Conservation (phyloP, 495 filamentous ascomycete genomes). For the Aspergillus mulundensis region DNA sequence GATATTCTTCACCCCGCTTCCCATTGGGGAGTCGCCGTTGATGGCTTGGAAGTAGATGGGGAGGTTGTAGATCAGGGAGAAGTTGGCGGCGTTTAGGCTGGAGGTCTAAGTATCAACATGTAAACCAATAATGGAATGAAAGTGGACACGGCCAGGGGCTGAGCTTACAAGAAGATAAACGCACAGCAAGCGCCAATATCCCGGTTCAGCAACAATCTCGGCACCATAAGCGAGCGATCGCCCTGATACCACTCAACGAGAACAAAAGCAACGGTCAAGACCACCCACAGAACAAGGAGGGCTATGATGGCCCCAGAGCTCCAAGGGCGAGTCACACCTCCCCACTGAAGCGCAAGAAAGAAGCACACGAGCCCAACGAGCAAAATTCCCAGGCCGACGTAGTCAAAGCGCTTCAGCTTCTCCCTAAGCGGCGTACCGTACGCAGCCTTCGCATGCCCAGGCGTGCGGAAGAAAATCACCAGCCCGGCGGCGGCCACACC, state of each 20-base stretch:
- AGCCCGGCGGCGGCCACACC: neutral
- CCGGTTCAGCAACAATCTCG: too few species aligned
- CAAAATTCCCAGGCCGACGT: too few species aligned
- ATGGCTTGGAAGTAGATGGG: conserved; percentile 38
- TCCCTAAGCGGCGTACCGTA: too few species aligned
- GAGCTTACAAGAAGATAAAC: too few species aligned
- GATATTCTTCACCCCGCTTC: conserved; percentile 28
- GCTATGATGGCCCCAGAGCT: conserved; percentile 22
- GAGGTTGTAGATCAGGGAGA: conserved; percentile 18
- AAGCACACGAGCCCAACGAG: conserved; percentile 32
- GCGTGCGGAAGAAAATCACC: neutral
- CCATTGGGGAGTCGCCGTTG: conserved; percentile 17
- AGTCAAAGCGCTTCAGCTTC: too few species aligned
- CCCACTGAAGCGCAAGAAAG: conserved; percentile 37
- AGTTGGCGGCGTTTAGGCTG: too few species aligned
- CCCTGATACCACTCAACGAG: neutral
- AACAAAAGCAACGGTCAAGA: conserved; percentile 26
- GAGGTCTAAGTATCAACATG: too few species aligned
- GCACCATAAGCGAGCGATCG: too few species aligned
- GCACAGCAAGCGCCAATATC: too few species aligned
- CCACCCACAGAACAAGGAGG: conserved; percentile 24
- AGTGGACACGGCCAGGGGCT: too few species aligned
- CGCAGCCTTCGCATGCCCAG: too few species aligned
- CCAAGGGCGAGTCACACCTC: conserved; percentile 31
- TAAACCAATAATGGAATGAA: too few species aligned